phyloP scores from a whole-genome alignment of 495 filamentous ascomycete species.

The Schizothecium vesticola region DNA sequence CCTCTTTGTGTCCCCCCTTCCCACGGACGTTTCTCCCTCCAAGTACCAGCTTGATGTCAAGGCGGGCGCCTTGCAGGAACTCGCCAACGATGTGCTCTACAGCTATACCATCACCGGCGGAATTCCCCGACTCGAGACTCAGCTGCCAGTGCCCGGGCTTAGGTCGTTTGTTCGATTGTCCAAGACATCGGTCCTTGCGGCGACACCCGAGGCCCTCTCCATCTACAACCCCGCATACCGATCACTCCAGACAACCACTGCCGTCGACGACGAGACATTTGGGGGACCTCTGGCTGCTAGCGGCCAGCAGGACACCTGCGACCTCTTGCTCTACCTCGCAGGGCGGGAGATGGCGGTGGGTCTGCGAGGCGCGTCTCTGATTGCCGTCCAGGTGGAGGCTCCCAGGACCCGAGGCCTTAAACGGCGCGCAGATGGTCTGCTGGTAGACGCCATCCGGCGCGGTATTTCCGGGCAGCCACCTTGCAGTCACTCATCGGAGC shows the following conservation, averaged over 20 bases:
- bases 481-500: constrained; percentile 7
- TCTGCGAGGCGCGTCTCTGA: constrained; percentile 49
- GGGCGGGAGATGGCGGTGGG: constrained; percentile 59
- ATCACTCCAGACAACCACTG: constrained; percentile 53
- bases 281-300: constrained; percentile 15
- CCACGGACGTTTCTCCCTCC: constrained; percentile 13
- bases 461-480: constrained; percentile 30
- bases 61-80: constrained; percentile 51
- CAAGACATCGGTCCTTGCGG: constrained; percentile 45
- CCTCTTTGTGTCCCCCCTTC: constrained; percentile 25
- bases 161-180: constrained; percentile 50
- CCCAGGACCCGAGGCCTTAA: constrained; percentile 53
- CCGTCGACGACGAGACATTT: constrained; percentile 30
- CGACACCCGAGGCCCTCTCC: constrained; percentile 36
- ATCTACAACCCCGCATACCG: constrained; percentile 64
- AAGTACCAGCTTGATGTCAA: constrained; percentile 51
- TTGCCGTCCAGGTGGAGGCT: constrained; percentile 60
- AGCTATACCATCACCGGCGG: constrained; percentile 49
- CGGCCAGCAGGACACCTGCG: constrained; percentile 19
- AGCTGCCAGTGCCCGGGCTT: constrained; percentile 31
- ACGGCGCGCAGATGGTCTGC: constrained; percentile 57
- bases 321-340: constrained; percentile 56
- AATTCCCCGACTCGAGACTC: constrained; percentile 40
- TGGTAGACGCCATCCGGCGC: constrained; percentile 69
- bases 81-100: constrained; percentile 37